Percentiles rank a stretch among this genome's conserved stretches.
phyloP scores from a whole-genome alignment of 164 flowering plant genomes.

The Malania oleifera region DNA sequence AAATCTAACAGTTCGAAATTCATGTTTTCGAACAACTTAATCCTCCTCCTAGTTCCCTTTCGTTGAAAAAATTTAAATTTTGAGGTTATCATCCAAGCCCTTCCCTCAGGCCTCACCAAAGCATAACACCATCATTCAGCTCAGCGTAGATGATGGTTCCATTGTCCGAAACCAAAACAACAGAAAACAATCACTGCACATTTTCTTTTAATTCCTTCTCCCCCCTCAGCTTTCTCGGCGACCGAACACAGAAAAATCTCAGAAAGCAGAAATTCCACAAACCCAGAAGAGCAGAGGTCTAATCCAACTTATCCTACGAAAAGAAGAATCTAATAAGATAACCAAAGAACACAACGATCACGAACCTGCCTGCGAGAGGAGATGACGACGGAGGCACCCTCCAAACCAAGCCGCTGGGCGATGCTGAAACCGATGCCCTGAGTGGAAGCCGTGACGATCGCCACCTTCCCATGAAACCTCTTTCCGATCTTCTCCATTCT shows the following conservation, averaged over 20 bases:
- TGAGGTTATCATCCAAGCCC: too few species aligned
- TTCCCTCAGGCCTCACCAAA: too few species aligned
- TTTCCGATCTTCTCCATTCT: conserved; percentile 29
- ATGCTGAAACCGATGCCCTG: conserved; percentile 89
- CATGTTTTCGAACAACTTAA: too few species aligned
- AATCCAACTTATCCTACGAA: neutral
- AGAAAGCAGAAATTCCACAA: neutral
- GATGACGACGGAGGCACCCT: conserved; percentile 89
- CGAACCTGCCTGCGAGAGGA: conserved; percentile 85
- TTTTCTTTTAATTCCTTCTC: neutral
- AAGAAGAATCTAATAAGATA: neutral
- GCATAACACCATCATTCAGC: too few species aligned
- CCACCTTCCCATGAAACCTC: conserved; percentile 83
- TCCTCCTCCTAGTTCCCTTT: too few species aligned
- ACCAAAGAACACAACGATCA: neutral
- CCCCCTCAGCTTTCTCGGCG: neutral
- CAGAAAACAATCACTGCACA: neutral
- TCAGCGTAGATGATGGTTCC: too few species aligned
- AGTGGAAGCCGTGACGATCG: conserved; percentile 89
- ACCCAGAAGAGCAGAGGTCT: neutral
- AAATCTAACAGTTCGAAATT: too few species aligned
- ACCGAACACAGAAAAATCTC: neutral
- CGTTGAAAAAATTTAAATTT: too few species aligned
- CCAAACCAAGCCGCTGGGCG: conserved; percentile 77
- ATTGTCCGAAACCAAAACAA: neutral